Percentiles rank a stretch among this genome's conserved stretches.
phyloP scores from a whole-genome alignment of 73 alveolate species.

The Uronychia binucleata region DNA sequence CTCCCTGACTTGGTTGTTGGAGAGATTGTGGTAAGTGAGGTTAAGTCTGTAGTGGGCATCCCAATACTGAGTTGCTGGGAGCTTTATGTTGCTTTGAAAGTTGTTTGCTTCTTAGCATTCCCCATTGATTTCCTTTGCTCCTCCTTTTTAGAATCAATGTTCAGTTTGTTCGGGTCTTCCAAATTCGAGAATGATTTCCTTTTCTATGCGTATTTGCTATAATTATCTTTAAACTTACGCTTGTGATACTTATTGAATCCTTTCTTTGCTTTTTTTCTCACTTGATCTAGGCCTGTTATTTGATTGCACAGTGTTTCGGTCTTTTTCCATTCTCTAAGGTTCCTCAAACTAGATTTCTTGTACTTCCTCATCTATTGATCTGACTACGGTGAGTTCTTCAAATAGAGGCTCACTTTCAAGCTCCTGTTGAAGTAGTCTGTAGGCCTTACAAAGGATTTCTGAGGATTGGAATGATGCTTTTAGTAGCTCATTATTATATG shows the following conservation, averaged over 20 bases:
- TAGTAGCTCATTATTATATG: slow-evolving; percentile 58
- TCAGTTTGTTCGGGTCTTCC: background rate
- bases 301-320: background rate
- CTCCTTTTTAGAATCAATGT: background rate
- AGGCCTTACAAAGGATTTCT: slow-evolving; percentile 1
- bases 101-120: background rate
- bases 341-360: background rate
- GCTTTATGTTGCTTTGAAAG: background rate
- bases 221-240: background rate
- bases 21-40: background rate
- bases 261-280: background rate
- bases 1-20: background rate
- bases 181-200: background rate
- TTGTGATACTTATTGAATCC: background rate
- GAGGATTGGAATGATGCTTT: slow-evolving; percentile 51
- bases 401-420: slow-evolving; percentile 13
- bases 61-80: background rate
- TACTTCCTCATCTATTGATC: slow-evolving; percentile 31
- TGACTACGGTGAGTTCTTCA: slow-evolving; percentile 41
- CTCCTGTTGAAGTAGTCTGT: slow-evolving; percentile 28
- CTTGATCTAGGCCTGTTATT: background rate
- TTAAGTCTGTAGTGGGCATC: background rate
- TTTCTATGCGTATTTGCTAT: too few species aligned
- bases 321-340: background rate
- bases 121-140: background rate